Evolutionary conservation across 2,329 filamentous ascomycete species (phyloP).

Genomic region (Fusarium sp.): DNA sequence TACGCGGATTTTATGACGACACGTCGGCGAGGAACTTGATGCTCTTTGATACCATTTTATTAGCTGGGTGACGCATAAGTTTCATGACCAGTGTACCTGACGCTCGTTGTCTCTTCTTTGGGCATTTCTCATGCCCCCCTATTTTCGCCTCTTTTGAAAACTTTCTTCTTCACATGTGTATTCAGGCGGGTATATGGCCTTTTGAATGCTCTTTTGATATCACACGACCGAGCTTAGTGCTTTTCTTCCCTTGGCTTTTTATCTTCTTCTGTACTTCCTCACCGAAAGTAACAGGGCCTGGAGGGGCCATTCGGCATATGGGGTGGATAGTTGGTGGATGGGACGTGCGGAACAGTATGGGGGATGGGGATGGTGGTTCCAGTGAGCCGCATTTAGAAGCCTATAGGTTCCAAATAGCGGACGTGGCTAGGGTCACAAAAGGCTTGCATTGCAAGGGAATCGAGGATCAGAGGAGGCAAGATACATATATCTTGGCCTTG

Average conservation of each 20-base stretch:
- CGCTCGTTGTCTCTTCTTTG: slow-evolving; percentile 35
- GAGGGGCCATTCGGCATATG: slow-evolving; percentile 24
- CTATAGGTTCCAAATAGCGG: not conserved
- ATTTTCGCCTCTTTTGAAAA: slow-evolving; percentile 29
- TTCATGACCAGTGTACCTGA: slow-evolving; percentile 38
- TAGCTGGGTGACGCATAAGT: slow-evolving; percentile 40
- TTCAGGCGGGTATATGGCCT: slow-evolving; percentile 15
- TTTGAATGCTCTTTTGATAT: slow-evolving; percentile 33
- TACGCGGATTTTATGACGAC: slow-evolving; percentile 37
- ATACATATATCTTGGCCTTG: not conserved
- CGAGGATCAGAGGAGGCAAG: not conserved
- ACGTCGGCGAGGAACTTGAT: slow-evolving; percentile 41
- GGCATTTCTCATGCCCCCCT: slow-evolving; percentile 16
- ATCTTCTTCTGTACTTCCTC: slow-evolving; percentile 31
- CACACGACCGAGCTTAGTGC: slow-evolving; percentile 38
- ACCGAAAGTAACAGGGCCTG: slow-evolving; percentile 26
- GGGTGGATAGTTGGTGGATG: not conserved
- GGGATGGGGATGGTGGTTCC: not conserved
- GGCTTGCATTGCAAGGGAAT: slow-evolving; percentile 13
- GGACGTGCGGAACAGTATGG: not conserved
- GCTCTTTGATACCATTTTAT: slow-evolving; percentile 45
- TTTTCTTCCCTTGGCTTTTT: slow-evolving; percentile 30
- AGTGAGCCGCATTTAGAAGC: slow-evolving; percentile 2
- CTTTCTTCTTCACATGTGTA: slow-evolving; percentile 23
- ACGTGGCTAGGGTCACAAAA: not conserved